These are phyloP conservation scores for Avena eriantha DNA, from an alignment of 176 grass and related monocot species.

Conservation along the genomic window DNA sequence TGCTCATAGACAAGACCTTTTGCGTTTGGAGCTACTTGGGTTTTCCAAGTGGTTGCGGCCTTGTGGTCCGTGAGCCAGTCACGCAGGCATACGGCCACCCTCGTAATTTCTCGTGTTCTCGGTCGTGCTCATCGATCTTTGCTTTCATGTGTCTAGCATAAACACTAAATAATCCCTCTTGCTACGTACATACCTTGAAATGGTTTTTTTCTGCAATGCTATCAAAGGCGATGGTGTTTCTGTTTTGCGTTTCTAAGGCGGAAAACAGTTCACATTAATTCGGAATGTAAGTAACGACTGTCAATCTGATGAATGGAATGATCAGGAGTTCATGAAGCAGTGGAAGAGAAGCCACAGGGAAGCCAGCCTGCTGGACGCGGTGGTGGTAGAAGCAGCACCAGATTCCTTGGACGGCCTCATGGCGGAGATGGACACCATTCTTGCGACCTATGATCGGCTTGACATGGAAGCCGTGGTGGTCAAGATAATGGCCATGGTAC, in stretches of 20 bases:
- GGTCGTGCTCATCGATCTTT: not conserved
- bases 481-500: constrained; percentile 65
- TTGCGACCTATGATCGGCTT: constrained; percentile 59
- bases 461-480: constrained; percentile 72
- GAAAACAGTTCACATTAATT: not conserved
- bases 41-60: not conserved
- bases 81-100: not conserved
- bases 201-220: not conserved
- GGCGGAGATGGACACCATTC: constrained; percentile 64
- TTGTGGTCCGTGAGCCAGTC: constrained; percentile 45
- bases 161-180: no score
- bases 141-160: not conserved
- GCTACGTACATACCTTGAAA: no score
- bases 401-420: constrained; percentile 75
- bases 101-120: constrained; percentile 1
- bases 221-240: not conserved
- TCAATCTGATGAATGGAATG: not conserved
- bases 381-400: constrained; percentile 71
- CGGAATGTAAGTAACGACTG: not conserved
- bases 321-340: constrained; percentile 75
- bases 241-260: not conserved
- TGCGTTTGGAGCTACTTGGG: constrained; percentile 46
- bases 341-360: constrained; percentile 60
- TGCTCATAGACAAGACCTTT: constrained; percentile 18
- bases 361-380: constrained; percentile 57